Base-by-base conservation (phyloP, 306 rosid species). In the Vigna angularis region DNA sequence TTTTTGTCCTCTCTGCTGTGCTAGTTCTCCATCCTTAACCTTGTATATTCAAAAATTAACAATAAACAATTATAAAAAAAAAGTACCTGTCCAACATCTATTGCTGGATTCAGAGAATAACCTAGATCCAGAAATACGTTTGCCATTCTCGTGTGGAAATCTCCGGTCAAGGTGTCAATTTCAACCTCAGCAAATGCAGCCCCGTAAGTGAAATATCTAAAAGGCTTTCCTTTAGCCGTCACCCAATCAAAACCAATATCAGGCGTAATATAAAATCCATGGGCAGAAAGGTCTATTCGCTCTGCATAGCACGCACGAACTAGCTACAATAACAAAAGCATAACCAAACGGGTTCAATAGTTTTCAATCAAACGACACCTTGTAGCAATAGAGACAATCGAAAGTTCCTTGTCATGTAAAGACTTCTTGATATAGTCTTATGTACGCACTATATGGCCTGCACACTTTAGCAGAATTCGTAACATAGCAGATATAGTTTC, bases 171-270 rank as follows among this genome's bases (percentile, higher is more conserved):
- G 32, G 98, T 88, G 79, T 95, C 98, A 71, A 95, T 87, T 86
- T 95, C 98, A 75, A 95, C 97, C 94, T 92, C 98, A 10, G 93
- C 84, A 85, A 91, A 95, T 40, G 98, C 98, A 82, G 98, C 98
- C 49, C 98, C 98, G 66, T 91, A 91, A 20, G 98, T 95, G 88
- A 56, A 91, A 85, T 95, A 92, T 77, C 92, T 87, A 81, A 91
- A 95, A 67, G 98, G 93, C 49, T 38, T 82, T 85, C 98, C 98
- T 86, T 89, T 86, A 74, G 84, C 95, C 78, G 87, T 87, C 4
- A 6, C 38, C 98, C 98, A 92, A 81, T 95, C 97, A 89, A 89
- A 95, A 81, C 84, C 95, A 73, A 92, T 86, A 28, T 95, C 97
- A 40, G 98, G 98, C 63, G 88, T 80, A 63, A 92, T 89, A 86